These are phyloP conservation scores for Cairneyella variabilis DNA, from an alignment of 495 filamentous ascomycete species.

Conservation along the genomic window DNA sequence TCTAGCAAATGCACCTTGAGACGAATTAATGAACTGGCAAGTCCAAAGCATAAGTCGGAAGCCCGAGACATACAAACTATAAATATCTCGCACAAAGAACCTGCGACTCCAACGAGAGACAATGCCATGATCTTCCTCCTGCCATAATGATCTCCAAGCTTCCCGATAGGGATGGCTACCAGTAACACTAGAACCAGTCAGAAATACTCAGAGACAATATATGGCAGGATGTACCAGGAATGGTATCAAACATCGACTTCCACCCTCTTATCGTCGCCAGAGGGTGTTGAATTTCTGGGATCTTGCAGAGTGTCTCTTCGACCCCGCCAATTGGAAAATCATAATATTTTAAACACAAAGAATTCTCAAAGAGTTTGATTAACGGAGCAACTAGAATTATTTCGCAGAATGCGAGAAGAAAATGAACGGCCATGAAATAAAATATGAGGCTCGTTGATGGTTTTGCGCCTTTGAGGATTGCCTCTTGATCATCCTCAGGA, in stretches of 20 bases:
- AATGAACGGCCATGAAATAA: constrained; percentile 26
- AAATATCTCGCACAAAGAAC: constrained; percentile 18
- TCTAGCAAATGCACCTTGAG: constrained; percentile 25
- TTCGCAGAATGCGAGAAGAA: constrained; percentile 23
- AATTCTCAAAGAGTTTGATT: constrained; percentile 22
- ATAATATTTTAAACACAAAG: constrained; percentile 19
- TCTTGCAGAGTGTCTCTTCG: constrained; percentile 16
- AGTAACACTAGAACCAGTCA: constrained; percentile 21
- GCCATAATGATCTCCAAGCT: constrained; percentile 20
- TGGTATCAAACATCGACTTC: constrained; percentile 25
- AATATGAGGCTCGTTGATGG: constrained; percentile 3
- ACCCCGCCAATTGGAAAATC: constrained; percentile 16
- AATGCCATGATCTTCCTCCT: constrained; percentile 19
- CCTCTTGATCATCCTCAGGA: no score
- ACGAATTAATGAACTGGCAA: not conserved
- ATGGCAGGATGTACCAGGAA: constrained; percentile 17
- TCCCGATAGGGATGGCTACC: constrained; percentile 24
- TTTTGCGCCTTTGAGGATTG: not conserved
- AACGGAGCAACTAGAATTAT: constrained; percentile 24
- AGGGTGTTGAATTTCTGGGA: constrained; percentile 16
- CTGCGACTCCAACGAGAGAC: constrained; percentile 18
- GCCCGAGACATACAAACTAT: constrained; percentile 19
- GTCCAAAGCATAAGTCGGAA: not conserved
- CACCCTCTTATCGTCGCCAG: constrained; percentile 23
- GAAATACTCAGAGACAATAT: not conserved